A percentile compares a stretch with the other conserved stretches of the same genome.
phyloP scores from a whole-genome alignment of 1,284 basidiomycete species.

The Cutaneotrichosporon sp. region DNA sequence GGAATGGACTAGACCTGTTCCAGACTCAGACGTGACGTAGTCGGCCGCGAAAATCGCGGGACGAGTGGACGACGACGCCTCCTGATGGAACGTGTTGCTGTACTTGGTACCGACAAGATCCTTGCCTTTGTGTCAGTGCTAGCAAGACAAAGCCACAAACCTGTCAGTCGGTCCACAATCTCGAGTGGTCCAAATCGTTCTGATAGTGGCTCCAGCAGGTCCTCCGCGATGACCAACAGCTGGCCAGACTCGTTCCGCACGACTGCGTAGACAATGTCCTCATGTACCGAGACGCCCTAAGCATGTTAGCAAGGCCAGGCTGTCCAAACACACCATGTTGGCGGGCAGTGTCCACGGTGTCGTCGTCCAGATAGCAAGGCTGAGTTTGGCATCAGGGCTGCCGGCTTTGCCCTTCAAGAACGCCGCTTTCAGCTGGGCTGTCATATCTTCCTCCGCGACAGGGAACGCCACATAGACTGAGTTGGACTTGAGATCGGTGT shows the following conservation, averaged over 20 bases:
- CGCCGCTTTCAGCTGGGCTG: conserved; percentile 23
- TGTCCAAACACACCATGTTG: conserved; percentile 72
- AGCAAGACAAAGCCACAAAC: conserved; percentile 29
- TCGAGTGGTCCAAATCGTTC: conserved; percentile 56
- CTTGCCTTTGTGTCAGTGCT: conserved; percentile 51
- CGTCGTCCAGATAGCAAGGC: conserved; percentile 92
- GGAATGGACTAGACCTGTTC: conserved; percentile 94
- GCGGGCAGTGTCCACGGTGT: conserved; percentile 96
- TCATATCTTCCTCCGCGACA: conserved; percentile 47
- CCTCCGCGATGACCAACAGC: conserved; percentile 63
- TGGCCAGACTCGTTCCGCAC: conserved; percentile 49
- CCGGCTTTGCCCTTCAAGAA: conserved; percentile 16
- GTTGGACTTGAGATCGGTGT: conserved; percentile 81
- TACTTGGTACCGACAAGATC: conserved; percentile 65
- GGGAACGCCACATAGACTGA: conserved; percentile 82
- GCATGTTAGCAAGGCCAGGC: background rate
- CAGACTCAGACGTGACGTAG: conserved; percentile 80
- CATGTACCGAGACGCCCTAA: conserved; percentile 79
- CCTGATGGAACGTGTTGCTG: conserved; percentile 59
- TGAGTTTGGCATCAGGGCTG: conserved; percentile 38
- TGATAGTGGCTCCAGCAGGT: conserved; percentile 57
- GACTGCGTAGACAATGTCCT: conserved; percentile 66
- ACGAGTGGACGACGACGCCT: conserved; percentile 52
- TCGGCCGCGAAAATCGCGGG: conserved; percentile 51
- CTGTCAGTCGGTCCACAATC: conserved; percentile 54